Conservation (phyloP, 306 rosid species). For the Quercus variabilis region DNA sequence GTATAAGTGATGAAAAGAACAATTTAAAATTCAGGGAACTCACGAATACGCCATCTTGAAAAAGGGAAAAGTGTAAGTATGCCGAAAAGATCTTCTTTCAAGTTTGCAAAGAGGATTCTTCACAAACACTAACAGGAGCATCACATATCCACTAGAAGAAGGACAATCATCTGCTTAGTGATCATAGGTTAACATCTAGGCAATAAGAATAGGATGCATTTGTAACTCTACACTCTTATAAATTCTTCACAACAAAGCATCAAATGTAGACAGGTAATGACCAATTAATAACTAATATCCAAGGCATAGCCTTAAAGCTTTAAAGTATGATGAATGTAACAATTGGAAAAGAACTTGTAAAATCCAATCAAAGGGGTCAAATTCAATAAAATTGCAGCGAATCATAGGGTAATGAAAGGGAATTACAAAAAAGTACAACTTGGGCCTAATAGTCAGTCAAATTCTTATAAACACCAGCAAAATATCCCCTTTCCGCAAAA, state of each 20-base stretch:
- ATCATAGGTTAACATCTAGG: background rate
- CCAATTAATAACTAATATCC: no score
- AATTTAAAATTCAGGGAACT: no score
- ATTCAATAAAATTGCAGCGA: background rate
- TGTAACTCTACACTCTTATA: slow-evolving; percentile 5
- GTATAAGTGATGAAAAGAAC: no score
- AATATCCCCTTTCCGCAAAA: slow-evolving; percentile 81
- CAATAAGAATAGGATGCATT: background rate
- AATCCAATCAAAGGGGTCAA: background rate
- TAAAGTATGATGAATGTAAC: no score
- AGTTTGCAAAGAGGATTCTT: slow-evolving; percentile 17
- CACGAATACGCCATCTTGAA: no score
- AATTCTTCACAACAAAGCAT: background rate
- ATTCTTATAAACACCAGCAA: slow-evolving; percentile 19
- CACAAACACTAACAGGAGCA: slow-evolving; percentile 85
- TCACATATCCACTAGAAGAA: slow-evolving; percentile 54
- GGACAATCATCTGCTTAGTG: slow-evolving; percentile 2
- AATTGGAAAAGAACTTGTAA: no score
- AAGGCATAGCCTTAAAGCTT: no score
- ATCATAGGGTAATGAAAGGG: no score
- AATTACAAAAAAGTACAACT: slow-evolving; percentile 37
- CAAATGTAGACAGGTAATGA: background rate
- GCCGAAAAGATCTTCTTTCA: no score
- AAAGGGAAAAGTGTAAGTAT: no score
- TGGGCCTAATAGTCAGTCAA: slow-evolving; percentile 61